Conservation (phyloP, 2,329 filamentous ascomycete genomes). For the Colletotrichum cereale region DNA sequence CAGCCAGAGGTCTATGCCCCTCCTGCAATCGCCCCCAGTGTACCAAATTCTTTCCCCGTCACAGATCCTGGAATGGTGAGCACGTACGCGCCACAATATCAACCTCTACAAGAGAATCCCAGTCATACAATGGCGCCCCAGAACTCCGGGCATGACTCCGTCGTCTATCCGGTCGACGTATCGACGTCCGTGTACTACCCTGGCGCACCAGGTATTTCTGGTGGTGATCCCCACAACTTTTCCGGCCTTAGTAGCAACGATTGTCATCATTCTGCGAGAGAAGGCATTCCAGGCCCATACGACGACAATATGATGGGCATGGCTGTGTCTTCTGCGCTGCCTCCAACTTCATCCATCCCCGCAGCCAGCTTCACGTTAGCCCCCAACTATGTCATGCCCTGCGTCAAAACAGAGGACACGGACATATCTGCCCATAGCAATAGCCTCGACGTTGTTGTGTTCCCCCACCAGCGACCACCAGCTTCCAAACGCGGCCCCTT, state of each 20-base stretch:
- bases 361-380: conserved; percentile 3
- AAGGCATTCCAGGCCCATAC: conserved; percentile 22
- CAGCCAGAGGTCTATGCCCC: conserved; percentile 40
- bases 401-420: conserved; percentile 29
- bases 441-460: conserved; percentile 51
- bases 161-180: conserved; percentile 54
- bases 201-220: conserved; percentile 21
- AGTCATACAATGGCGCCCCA: conserved; percentile 41
- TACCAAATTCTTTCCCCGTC: conserved; percentile 47
- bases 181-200: conserved; percentile 45
- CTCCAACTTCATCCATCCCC: conserved; percentile 18
- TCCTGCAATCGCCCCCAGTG: conserved; percentile 45
- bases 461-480: conserved; percentile 51
- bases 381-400: conserved; percentile 38
- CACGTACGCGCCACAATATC: conserved; percentile 52
- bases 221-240: neutral
- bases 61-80: conserved; percentile 46
- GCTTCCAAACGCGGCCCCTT: conserved; percentile 65
- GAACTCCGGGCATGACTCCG: conserved; percentile 51
- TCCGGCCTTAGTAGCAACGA: neutral
- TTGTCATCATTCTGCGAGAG: conserved; percentile 6
- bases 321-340: conserved; percentile 15
- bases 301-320: conserved; percentile 21
- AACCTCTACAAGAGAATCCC: conserved; percentile 51
- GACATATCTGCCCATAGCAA: neutral